A percentile compares a stretch with the other conserved stretches of the same genome.
Conservation (phyloP, 2,329 filamentous ascomycete species). For the Ophioceras dolichostomum region DNA sequence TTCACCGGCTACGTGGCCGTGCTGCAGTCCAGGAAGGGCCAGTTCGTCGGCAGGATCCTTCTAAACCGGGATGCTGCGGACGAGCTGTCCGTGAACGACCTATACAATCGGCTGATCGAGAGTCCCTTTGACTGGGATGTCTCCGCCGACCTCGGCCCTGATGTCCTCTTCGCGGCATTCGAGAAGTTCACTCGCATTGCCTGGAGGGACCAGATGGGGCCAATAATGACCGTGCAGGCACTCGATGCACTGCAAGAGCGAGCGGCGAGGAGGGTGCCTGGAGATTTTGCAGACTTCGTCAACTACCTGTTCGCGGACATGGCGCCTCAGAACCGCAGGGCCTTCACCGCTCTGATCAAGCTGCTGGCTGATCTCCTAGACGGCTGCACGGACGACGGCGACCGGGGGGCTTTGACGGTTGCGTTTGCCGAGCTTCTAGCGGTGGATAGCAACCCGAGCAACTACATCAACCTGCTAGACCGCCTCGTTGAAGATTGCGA, state of each 20-base stretch:
- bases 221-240: slow-evolving; percentile 61
- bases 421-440: slow-evolving; percentile 83
- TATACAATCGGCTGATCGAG: slow-evolving; percentile 82
- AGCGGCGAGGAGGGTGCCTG: slow-evolving; percentile 52
- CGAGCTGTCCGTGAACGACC: slow-evolving; percentile 71
- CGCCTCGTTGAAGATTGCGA: slow-evolving; percentile 83
- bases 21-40: slow-evolving; percentile 74
- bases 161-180: slow-evolving; percentile 82
- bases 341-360: slow-evolving; percentile 74
- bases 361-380: slow-evolving; percentile 79
- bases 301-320: slow-evolving; percentile 52
- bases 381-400: slow-evolving; percentile 81
- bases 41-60: slow-evolving; percentile 68
- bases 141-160: slow-evolving; percentile 62
- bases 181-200: slow-evolving; percentile 84
- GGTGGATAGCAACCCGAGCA: slow-evolving; percentile 60
- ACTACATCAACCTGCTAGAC: slow-evolving; percentile 82
- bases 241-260: slow-evolving; percentile 64
- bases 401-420: slow-evolving; percentile 75
- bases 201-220: slow-evolving; percentile 81
- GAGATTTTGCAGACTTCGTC: slow-evolving; percentile 62
- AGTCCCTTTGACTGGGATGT: slow-evolving; percentile 67
- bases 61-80: slow-evolving; percentile 60
- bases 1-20: slow-evolving; percentile 74
- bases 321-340: slow-evolving; percentile 59